Conservation (phyloP, 1,284 basidiomycete genomes). For the Puccinia polysora region DNA sequence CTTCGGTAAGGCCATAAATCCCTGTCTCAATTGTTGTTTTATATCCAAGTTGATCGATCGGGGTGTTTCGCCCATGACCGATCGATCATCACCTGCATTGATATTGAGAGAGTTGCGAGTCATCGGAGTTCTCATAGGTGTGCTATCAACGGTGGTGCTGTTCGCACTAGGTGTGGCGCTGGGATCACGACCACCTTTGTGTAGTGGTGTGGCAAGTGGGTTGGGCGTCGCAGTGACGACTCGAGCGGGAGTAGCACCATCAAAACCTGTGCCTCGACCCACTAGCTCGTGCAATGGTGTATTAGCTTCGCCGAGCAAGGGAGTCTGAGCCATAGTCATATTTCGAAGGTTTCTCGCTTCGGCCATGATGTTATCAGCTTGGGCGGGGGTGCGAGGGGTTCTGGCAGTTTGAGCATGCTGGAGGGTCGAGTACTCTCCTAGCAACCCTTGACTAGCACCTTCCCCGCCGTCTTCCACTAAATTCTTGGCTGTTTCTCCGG, state of each 20-base stretch:
- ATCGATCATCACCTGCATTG: conserved; percentile 64
- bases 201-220: conserved; percentile 79
- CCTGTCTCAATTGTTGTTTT: conserved; percentile 70
- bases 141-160: conserved; percentile 59
- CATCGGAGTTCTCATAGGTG: conserved; percentile 82
- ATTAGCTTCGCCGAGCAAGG: conserved; percentile 92
- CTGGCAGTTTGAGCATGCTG: conserved; percentile 81
- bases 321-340: conserved; percentile 86
- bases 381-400: conserved; percentile 84
- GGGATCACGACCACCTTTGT: conserved; percentile 56
- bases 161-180: conserved; percentile 62
- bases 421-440: conserved; percentile 87
- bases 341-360: conserved; percentile 92
- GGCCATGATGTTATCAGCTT: conserved; percentile 85
- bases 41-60: conserved; percentile 62
- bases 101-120: conserved; percentile 78
- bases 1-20: conserved; percentile 77
- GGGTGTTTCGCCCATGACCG: conserved; percentile 64
- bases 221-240: conserved; percentile 87
- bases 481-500: conserved; percentile 78
- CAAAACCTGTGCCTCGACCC: conserved; percentile 73
- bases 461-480: conserved; percentile 62
- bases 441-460: conserved; percentile 75
- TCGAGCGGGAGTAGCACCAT: conserved; percentile 83
- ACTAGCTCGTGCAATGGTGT: conserved; percentile 74